Evolutionary conservation across 2,329 filamentous ascomycete genomes (phyloP).

Genomic region (Ustulina deusta): DNA sequence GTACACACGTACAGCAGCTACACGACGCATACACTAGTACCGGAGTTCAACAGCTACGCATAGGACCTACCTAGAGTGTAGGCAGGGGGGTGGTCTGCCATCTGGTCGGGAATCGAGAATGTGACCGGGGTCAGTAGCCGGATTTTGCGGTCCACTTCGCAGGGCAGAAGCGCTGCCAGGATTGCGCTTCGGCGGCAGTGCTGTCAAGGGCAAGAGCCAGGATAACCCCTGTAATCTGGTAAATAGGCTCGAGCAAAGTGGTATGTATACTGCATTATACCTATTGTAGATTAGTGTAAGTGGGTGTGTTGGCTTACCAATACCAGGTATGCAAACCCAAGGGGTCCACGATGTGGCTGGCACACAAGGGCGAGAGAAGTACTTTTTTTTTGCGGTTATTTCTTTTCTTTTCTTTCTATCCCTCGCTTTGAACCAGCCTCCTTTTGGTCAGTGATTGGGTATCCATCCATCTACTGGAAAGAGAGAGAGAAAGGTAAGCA

Average conservation of each 20-base stretch:
- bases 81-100: background rate
- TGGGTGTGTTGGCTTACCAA: no score
- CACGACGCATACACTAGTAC: background rate
- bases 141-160: constrained; percentile 27
- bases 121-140: constrained; percentile 17
- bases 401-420: background rate
- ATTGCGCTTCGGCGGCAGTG: constrained; percentile 10
- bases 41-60: no score
- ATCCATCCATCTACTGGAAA: background rate
- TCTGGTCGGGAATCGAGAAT: constrained; percentile 25
- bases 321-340: background rate
- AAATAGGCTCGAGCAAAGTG: no score
- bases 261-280: no score
- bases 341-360: constrained; percentile 15
- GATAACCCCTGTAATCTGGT: constrained; percentile 23
- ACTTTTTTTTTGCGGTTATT: background rate
- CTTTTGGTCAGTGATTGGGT: background rate
- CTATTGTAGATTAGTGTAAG: no score
- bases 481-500: background rate
- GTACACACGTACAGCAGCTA: background rate
- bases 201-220: constrained; percentile 1
- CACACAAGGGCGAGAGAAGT: constrained; percentile 20
- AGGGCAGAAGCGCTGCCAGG: constrained; percentile 22
- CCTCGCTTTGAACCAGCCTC: constrained; percentile 5
- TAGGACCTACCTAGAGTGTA: background rate